Base-by-base conservation (phyloP, 306 rosid species). In the Senna tora region DNA sequence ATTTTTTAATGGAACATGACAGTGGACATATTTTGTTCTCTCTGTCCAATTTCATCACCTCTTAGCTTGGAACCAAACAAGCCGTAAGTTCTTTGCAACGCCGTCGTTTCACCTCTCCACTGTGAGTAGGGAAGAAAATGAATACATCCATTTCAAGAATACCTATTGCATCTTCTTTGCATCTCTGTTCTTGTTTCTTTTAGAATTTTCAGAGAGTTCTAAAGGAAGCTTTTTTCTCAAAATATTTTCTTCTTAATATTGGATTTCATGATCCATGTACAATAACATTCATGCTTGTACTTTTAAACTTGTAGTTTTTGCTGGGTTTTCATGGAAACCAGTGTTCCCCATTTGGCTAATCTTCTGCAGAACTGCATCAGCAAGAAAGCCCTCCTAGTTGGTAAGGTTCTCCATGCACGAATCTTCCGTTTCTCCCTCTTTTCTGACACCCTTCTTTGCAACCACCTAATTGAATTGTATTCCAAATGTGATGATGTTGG, bases 391-490 rank as follows among this genome's bases (percentile, higher is more conserved):
- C 82, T 47, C 6, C 55, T 55, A 56, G 4, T 84, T 1, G 90
- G 89, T 13, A 90, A 83, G 80, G 42, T 76, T 60, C 57, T 90
- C 20, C 94, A 90, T 38, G 87, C 81, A 30, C 79, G 73, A 72
- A 55, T 80, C 66, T 41, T 90, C 9, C 94, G 90, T 20, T 59
- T 54, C 4, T 36, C 59, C 12, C 72, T 83, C 32, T 74, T 56
- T 41, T 77, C 83, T 3, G 77, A 86, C 43, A 86, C 90, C 13
- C 80, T 88, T 53, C 81, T 90, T 67, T 84, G 73, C 1, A 88
- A 90, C 76, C 77, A 83, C 47, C 82, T 88, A 76, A 77, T 90
- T 5, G 90, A 78, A 11, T 21, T 90, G 19, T 90, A 88, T 54
- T 84, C 92, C 1, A 88, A 86, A 3, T 88, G 92, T 71, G 75